Evolutionary conservation across 352 stramenopile genomes (phyloP).

Genomic region (Globisporangium heterothallicum): DNA sequence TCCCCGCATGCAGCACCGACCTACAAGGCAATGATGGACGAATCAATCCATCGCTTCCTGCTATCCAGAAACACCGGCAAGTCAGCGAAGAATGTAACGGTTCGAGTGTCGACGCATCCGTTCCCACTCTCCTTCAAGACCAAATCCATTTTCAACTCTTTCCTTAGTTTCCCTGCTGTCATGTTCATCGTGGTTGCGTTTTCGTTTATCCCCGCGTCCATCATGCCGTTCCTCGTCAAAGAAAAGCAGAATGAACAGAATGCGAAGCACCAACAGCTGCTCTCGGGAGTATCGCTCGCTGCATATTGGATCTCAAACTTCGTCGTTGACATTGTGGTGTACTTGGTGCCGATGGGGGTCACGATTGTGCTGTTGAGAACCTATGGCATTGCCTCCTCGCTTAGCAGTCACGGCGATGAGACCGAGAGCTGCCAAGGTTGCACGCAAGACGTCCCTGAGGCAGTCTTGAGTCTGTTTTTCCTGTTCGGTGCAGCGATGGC

Average conservation of each 20-base stretch:
- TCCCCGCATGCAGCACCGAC: slow-evolving; percentile 33
- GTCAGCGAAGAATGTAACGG: slow-evolving; percentile 19
- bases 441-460: slow-evolving; percentile 38
- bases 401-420: slow-evolving; percentile 17
- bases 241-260: slow-evolving; percentile 91
- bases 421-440: slow-evolving; percentile 26
- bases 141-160: slow-evolving; percentile 51
- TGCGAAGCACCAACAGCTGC: slow-evolving; percentile 95
- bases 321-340: slow-evolving; percentile 89
- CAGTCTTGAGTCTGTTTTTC: slow-evolving; percentile 47
- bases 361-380: slow-evolving; percentile 44
- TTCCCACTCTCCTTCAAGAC: slow-evolving; percentile 57
- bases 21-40: slow-evolving; percentile 61
- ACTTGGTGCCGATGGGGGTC: slow-evolving; percentile 70
- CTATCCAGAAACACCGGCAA: slow-evolving; percentile 13
- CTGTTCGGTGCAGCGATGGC: slow-evolving; percentile 57
- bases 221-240: slow-evolving; percentile 95
- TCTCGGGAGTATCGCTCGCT: slow-evolving; percentile 90
- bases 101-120: slow-evolving; percentile 46
- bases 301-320: slow-evolving; percentile 97
- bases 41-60: slow-evolving; percentile 49
- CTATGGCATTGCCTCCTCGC: slow-evolving; percentile 49
- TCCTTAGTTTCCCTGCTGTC: slow-evolving; percentile 63
- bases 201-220: slow-evolving; percentile 90
- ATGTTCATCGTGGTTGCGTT: slow-evolving; percentile 91